A percentile compares a stretch with the other conserved stretches of the same genome.
Evolutionary conservation across 2,329 filamentous ascomycete species (phyloP).

Genomic region (Aspergillus sclerotialis): DNA sequence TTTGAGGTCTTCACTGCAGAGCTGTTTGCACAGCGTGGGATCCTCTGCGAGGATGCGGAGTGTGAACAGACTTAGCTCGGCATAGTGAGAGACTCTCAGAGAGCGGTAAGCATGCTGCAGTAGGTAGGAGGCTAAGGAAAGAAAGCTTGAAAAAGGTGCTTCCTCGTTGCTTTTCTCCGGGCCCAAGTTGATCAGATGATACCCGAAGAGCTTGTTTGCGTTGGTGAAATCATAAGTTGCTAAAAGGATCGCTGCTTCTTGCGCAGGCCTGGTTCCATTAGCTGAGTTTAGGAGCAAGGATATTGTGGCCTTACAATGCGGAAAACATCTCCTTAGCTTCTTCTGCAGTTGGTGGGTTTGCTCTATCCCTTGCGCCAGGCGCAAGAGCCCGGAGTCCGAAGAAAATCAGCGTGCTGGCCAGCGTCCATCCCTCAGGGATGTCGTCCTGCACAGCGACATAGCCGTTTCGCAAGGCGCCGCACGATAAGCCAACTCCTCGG

Average conservation of each 20-base stretch:
- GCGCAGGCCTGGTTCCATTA: constrained; percentile 57
- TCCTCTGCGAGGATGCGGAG: constrained; percentile 85
- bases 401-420: constrained; percentile 73
- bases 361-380: constrained; percentile 56
- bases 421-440: constrained; percentile 78
- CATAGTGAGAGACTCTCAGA: constrained; percentile 68
- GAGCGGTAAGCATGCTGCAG: constrained; percentile 90
- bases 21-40: constrained; percentile 67
- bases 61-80: constrained; percentile 76
- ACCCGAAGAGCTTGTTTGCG: constrained; percentile 91
- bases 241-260: constrained; percentile 71
- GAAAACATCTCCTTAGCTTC: constrained; percentile 76
- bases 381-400: constrained; percentile 75
- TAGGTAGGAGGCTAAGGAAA: constrained; percentile 87
- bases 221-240: constrained; percentile 89
- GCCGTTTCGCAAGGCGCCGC: constrained; percentile 58
- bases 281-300: constrained; percentile 10
- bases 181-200: constrained; percentile 64
- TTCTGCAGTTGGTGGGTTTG: constrained; percentile 62
- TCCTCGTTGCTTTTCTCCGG: constrained; percentile 58
- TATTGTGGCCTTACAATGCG: constrained; percentile 50
- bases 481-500: constrained; percentile 66
- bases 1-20: constrained; percentile 74
- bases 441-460: constrained; percentile 89
- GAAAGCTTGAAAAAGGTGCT: constrained; percentile 69